Conservation (phyloP, 495 filamentous ascomycete species). For the Apiosordaria backusii region DNA sequence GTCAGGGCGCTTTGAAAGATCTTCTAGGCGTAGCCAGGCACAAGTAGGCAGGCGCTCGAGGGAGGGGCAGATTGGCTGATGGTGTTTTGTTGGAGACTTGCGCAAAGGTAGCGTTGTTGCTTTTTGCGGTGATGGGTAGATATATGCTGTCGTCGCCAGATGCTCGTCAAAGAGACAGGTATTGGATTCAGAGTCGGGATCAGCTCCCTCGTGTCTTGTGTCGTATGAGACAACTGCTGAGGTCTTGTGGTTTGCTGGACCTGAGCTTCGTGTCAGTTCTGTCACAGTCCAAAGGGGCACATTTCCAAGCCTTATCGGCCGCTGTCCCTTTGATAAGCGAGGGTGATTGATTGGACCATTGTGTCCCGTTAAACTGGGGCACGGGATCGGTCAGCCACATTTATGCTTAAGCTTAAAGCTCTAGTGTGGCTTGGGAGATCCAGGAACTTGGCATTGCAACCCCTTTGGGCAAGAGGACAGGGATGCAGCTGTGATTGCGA, state of each 20-base stretch:
- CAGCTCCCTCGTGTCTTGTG: not conserved
- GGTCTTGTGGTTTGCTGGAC: not conserved
- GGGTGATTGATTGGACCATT: conserved; percentile 6
- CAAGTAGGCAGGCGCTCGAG: no score
- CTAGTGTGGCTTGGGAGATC: conserved; percentile 14
- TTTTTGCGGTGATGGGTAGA: not conserved
- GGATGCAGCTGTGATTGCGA: not conserved
- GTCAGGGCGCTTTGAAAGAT: no score
- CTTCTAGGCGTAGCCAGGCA: no score
- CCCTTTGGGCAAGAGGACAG: conserved; percentile 3
- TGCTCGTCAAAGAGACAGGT: not conserved
- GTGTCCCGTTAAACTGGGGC: not conserved
- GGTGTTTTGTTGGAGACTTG: not conserved
- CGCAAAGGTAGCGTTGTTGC: not conserved
- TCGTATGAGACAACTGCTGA: not conserved
- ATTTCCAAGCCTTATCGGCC: conserved; percentile 13
- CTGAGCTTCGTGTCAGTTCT: not conserved
- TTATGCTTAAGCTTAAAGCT: conserved; percentile 7
- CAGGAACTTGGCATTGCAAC: not conserved
- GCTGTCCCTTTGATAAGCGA: conserved; percentile 11
- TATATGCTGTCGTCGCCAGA: not conserved
- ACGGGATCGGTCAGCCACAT: conserved; percentile 9
- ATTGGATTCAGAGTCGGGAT: not conserved
- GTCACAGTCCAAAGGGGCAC: not conserved
- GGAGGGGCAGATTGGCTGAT: no score